phyloP scores from a whole-genome alignment of 1,284 basidiomycete genomes.

The Pterula multifida region DNA sequence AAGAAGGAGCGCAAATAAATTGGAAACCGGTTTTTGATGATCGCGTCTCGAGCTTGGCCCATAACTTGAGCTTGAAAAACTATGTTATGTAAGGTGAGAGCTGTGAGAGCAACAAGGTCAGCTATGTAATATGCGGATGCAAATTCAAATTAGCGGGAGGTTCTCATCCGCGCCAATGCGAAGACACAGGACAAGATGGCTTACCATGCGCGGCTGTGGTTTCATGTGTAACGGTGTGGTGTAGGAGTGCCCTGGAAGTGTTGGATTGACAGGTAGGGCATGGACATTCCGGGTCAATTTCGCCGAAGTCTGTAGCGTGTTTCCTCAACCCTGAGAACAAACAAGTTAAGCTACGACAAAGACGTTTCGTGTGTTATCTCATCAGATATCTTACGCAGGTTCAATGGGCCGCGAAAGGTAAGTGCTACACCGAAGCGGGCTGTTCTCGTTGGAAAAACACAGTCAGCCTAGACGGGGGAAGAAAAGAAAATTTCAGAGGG shows the following conservation, averaged over 20 bases:
- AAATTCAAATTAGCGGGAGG: neutral
- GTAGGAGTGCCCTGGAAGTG: constrained; percentile 56
- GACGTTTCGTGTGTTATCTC: neutral
- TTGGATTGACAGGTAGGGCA: constrained; percentile 66
- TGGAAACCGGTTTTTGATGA: constrained; percentile 64
- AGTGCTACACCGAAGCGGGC: constrained; percentile 80
- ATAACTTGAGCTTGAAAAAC: constrained; percentile 75
- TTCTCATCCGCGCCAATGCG: no score
- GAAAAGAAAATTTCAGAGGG: neutral
- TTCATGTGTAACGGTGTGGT: constrained; percentile 64
- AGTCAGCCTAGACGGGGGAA: constrained; percentile 50
- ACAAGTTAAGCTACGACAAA: neutral
- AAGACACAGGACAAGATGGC: no score
- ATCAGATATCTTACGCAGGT: constrained; percentile 43
- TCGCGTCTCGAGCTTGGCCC: constrained; percentile 68
- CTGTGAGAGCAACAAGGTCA: constrained; percentile 24
- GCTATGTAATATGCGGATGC: neutral
- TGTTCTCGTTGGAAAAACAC: constrained; percentile 80
- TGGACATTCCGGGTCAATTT: constrained; percentile 65
- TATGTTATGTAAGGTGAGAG: constrained; percentile 69
- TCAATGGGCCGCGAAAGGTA: constrained; percentile 67
- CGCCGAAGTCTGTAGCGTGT: constrained; percentile 52
- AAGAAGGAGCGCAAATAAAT: constrained; percentile 66
- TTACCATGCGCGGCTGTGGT: constrained; percentile 72
- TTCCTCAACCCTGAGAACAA: constrained; percentile 41